Base-by-base conservation (phyloP, 257 asterid species). In the Nicotiana noctiflora region DNA sequence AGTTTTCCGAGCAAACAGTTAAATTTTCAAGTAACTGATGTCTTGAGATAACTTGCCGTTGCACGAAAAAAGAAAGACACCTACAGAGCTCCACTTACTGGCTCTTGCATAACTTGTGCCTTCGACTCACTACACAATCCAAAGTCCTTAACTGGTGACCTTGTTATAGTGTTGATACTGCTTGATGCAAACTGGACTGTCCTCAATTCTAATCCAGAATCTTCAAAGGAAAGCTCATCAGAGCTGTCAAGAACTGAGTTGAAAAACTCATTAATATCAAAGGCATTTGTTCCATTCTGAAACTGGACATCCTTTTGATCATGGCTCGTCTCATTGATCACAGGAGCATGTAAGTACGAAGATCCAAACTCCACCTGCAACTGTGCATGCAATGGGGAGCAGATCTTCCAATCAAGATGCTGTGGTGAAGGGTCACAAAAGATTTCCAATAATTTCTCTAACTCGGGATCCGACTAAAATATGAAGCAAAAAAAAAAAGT, bases 401-500 rank as follows among this genome's bases (percentile, higher is more conserved):
- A 87, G 8, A 89, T 76, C 62, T 89, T 88, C 88, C 90, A 87
- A 64, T 88, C 97, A 6, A 86, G 4, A 13, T 79, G 60, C 79
- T 86, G 90, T 55, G 81, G 88, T 75, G 2, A 53, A 44, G 90
- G 85, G 81, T 83, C 80, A 44, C 82, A 86, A 79, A 90, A 68
- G 55, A 86, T 84, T 70, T 65, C 91, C 81, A 96, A 57, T 72
- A 90, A 64, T 56, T 80, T 85, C 52, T 92, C 90, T 75, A 95
- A 90, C 81, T 92, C 98, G 1, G 91, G 88, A 80, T 93, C 88
- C 66, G 86, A 86, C 98, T 93, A 88, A 86, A 87, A 53, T 40
- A 76, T 77, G 70, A 19, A n/a, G 74, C 52, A 79, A 80, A 62
- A 3, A 19, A 76, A 77, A n/a, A 12, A 78, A 44, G 55, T 59